A percentile compares a stretch with the other conserved stretches of the same genome.
Conservation (phyloP, 768 basidiomycete species). For the Mycena sanguinolenta region DNA sequence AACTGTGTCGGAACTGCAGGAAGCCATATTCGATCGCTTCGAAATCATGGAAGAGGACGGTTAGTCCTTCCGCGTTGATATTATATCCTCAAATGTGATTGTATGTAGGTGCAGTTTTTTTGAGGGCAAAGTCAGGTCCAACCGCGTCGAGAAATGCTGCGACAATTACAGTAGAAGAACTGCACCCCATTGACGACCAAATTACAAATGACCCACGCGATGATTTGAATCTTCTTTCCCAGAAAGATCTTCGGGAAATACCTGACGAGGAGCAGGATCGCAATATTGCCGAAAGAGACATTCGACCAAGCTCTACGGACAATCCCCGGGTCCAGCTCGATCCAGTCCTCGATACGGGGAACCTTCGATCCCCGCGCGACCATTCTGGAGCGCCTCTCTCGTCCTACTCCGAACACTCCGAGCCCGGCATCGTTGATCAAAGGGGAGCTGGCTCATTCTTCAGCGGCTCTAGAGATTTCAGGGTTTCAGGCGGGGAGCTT, state of each 20-base stretch:
- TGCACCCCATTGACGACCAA: not conserved
- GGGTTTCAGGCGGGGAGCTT: too few species aligned
- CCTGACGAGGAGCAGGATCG: too few species aligned
- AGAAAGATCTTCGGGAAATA: not conserved
- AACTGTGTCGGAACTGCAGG: not conserved
- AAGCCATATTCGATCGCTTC: slow-evolving; percentile 1
- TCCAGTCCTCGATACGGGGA: too few species aligned
- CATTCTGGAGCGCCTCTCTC: too few species aligned
- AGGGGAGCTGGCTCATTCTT: too few species aligned
- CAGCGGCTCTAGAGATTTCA: too few species aligned
- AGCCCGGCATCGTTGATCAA: too few species aligned
- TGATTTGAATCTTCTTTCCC: not conserved
- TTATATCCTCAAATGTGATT: not conserved
- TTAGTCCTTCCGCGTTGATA: not conserved
- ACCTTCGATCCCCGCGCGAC: too few species aligned
- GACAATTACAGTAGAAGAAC: not conserved
- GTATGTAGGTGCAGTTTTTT: not conserved
- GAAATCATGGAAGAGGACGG: slow-evolving; percentile 12
- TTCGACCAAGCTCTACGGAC: too few species aligned
- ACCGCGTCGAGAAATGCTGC: not conserved
- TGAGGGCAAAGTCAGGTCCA: not conserved
- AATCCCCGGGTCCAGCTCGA: too few species aligned
- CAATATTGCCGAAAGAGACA: too few species aligned
- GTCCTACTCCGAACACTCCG: too few species aligned
- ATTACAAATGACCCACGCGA: not conserved